phyloP scores from a whole-genome alignment of 2,329 filamentous ascomycete species.

The Elsinoe fawcettii region DNA sequence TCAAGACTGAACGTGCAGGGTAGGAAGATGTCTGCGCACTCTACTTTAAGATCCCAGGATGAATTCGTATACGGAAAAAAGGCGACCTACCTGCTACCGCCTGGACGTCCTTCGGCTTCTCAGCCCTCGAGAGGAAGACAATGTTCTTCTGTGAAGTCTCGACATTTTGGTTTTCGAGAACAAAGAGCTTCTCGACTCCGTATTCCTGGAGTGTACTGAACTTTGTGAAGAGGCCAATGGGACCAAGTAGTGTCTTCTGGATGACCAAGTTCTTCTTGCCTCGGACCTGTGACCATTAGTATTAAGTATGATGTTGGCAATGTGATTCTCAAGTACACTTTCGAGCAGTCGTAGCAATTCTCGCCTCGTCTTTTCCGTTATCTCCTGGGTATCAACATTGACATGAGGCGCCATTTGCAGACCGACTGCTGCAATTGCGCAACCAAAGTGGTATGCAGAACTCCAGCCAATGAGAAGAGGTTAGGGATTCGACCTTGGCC shows the following conservation, averaged over 20 bases:
- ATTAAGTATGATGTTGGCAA: background rate
- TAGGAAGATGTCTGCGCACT: slow-evolving; percentile 46
- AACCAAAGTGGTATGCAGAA: background rate
- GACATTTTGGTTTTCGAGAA: slow-evolving; percentile 90
- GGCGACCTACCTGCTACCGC: slow-evolving; percentile 68
- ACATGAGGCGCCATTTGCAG: slow-evolving; percentile 31
- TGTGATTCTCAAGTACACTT: slow-evolving; percentile 58
- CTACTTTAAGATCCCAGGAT: slow-evolving; percentile 51
- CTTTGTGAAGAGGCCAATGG: slow-evolving; percentile 85
- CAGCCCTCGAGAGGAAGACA: slow-evolving; percentile 84
- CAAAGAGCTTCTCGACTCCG: slow-evolving; percentile 95
- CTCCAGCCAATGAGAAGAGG: slow-evolving; percentile 8
- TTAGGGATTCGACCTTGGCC: background rate
- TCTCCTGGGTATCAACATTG: slow-evolving; percentile 63
- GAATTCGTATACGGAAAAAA: slow-evolving; percentile 13
- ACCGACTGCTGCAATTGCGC: background rate
- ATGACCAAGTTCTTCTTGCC: slow-evolving; percentile 98
- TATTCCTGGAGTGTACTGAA: slow-evolving; percentile 94
- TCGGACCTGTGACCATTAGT: slow-evolving; percentile 59
- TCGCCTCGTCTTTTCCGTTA: slow-evolving; percentile 74
- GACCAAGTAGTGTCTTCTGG: slow-evolving; percentile 81
- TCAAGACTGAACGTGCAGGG: slow-evolving; percentile 45
- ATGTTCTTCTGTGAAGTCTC: slow-evolving; percentile 93
- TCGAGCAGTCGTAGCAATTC: slow-evolving; percentile 87
- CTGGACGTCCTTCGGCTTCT: slow-evolving; percentile 76